phyloP scores from a whole-genome alignment of 2,329 filamentous ascomycete genomes.

The Sporothrix globosa region DNA sequence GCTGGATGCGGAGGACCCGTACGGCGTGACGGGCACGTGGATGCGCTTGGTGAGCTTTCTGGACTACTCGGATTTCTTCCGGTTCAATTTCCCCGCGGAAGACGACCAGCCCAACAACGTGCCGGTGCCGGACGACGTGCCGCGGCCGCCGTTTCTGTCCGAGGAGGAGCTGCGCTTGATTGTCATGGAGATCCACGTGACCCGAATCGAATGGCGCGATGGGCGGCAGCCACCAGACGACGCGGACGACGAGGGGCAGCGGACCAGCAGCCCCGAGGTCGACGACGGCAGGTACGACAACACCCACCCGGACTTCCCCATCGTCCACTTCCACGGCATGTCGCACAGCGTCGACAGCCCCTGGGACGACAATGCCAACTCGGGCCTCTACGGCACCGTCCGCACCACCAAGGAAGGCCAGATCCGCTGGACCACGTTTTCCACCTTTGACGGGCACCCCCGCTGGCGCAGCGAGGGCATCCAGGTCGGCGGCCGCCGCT shows the following conservation, averaged over 20 bases:
- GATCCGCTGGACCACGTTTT: constrained; percentile 73
- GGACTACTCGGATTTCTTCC: constrained; percentile 73
- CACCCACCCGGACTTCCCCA: constrained; percentile 57
- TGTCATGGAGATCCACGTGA: constrained; percentile 67
- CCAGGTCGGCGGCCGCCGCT: constrained; percentile 69
- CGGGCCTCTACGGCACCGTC: constrained; percentile 65
- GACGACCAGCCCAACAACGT: constrained; percentile 40
- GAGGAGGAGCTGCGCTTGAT: constrained; percentile 73
- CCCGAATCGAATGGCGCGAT: constrained; percentile 58
- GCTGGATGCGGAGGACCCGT: constrained; percentile 66
- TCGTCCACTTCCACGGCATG: constrained; percentile 69
- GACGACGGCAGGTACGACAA: constrained; percentile 53
- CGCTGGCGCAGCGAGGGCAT: constrained; percentile 77
- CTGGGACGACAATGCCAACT: constrained; percentile 71
- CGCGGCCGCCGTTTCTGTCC: constrained; percentile 58
- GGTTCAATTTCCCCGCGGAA: constrained; percentile 67
- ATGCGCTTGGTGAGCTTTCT: constrained; percentile 57
- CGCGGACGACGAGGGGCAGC: neutral
- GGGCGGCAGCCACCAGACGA: neutral
- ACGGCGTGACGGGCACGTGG: constrained; percentile 72
- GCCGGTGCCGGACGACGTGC: constrained; percentile 47
- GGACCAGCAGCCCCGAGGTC: neutral
- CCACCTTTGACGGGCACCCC: constrained; percentile 65
- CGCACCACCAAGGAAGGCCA: constrained; percentile 70
- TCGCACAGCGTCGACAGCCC: constrained; percentile 64